Percentiles rank a stretch among this genome's conserved stretches.
These are phyloP conservation scores for Rhodomyrtus psidioides DNA, from an alignment of 441 rosid genomes.

Conservation along the genomic window DNA sequence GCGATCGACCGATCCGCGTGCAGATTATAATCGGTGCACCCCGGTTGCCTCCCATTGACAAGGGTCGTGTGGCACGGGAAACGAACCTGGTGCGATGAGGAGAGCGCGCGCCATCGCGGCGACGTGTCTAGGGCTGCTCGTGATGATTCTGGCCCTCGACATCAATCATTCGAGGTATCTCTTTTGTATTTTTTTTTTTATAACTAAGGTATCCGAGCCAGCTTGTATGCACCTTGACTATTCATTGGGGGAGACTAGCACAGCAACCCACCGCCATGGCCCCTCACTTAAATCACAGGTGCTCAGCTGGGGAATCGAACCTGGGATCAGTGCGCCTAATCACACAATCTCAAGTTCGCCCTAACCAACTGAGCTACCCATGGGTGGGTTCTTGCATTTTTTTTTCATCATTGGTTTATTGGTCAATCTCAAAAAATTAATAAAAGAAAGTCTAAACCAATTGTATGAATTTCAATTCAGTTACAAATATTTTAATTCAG, in stretches of 20 bases:
- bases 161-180: not conserved
- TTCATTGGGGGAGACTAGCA: too few species aligned
- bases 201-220: too few species aligned
- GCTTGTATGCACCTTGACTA: too few species aligned
- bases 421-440: not conserved
- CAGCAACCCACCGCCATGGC: too few species aligned
- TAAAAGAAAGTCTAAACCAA: rapidly evolving
- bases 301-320: too few species aligned
- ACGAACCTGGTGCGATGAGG: not conserved
- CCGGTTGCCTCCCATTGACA: not conserved
- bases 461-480: rapidly evolving
- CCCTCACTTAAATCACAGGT: too few species aligned
- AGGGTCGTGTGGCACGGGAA: not conserved
- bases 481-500: too few species aligned
- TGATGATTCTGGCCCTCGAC: not conserved
- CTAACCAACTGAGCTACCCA: too few species aligned
- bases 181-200: not conserved
- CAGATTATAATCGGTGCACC: not conserved
- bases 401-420: not conserved
- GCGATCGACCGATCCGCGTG: not conserved
- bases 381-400: too few species aligned
- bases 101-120: not conserved
- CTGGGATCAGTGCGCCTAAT: not conserved
- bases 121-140: not conserved
- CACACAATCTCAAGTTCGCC: too few species aligned